Percentiles rank a stretch among this genome's conserved stretches.
Conservation (phyloP, 2,329 filamentous ascomycete genomes). For the Metarhizium humberi region DNA sequence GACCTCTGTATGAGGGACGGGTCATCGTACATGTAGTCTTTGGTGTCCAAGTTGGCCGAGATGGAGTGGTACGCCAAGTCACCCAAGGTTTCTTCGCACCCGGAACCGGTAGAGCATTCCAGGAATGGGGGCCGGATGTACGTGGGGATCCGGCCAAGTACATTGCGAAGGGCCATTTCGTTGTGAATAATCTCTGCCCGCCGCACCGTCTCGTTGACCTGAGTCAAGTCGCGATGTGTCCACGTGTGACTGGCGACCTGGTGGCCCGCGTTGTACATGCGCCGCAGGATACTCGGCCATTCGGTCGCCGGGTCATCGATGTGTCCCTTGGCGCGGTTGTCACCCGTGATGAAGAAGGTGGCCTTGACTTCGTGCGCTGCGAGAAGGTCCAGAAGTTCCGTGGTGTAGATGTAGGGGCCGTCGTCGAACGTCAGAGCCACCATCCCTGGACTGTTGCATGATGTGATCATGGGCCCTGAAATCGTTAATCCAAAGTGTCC, state of each 20-base stretch:
- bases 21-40: constrained; percentile 46
- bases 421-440: constrained; percentile 40
- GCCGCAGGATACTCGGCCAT: constrained; percentile 28
- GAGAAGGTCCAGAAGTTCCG: constrained; percentile 29
- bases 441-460: constrained; percentile 23
- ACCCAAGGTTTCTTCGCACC: constrained; percentile 25
- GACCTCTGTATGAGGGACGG: constrained; percentile 38
- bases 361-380: constrained; percentile 21
- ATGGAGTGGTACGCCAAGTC: constrained; percentile 45
- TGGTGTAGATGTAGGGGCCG: constrained; percentile 33
- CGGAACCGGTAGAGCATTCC: constrained; percentile 30
- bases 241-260: constrained; percentile 39
- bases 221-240: constrained; percentile 34
- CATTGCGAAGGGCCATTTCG: constrained; percentile 33
- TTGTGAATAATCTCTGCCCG: constrained; percentile 32
- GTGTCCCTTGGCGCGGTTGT: constrained; percentile 29
- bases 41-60: constrained; percentile 50
- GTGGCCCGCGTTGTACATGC: constrained; percentile 33
- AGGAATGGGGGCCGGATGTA: constrained; percentile 38
- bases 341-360: constrained; percentile 34
- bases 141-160: constrained; percentile 30
- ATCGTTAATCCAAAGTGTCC: background rate
- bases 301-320: constrained; percentile 27
- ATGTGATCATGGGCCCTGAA: constrained; percentile 18
- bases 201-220: constrained; percentile 22